Evolutionary conservation across 345 rosid genomes (phyloP), one percentile per base, ranked within the genome.

Genomic region (Linum lewisii): DNA sequence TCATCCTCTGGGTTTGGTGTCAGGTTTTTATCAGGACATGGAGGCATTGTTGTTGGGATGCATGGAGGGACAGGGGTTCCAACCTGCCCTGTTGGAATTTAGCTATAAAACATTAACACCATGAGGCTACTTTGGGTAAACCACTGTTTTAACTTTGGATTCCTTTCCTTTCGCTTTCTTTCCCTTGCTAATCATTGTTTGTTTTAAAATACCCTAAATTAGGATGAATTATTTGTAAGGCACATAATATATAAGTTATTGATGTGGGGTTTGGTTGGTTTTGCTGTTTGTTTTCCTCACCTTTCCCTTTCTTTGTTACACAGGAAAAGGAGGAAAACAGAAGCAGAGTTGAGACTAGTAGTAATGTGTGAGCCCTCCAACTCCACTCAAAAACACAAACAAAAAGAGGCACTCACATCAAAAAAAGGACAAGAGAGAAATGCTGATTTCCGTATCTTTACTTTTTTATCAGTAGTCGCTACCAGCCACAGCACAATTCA

Each of bases 1-100:
- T 13, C 9, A 13, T 57, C 52, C 24, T 22, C 7, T 57, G 18
- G 34, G 34, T 29, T 29, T 29, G 34, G 5, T 29, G 50, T 60
- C 67, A 85, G 92, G 71, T 85, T 85, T 51, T 81, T 86, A 26
- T 77, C 88, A 1, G 78, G 84, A 29, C 84, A 78, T 66, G 86
- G 84, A 72, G 64, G 73, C 61, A 61, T 85, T 29, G 34, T 29
- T 29, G 34, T 5, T 25, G 84, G 87, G 37, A 83, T 90, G 84
- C 75, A 75, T 67, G 70, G 83, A 15, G 86, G 91, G 67, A 79
- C 89, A 1, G 88, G 82, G 9, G 95, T 89, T 20, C 87, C 96
- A 5, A 79, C 90, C 2, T 91, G 88, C 71, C 98, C 95, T 0
- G 87, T 91, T 60, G 98, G 96, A 66, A 85, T 87, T 67, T 90